Evolutionary conservation across 2,329 filamentous ascomycete species (phyloP), one percentile per base, ranked within the genome.

Genomic region (Paracoccidioides brasiliensis): DNA sequence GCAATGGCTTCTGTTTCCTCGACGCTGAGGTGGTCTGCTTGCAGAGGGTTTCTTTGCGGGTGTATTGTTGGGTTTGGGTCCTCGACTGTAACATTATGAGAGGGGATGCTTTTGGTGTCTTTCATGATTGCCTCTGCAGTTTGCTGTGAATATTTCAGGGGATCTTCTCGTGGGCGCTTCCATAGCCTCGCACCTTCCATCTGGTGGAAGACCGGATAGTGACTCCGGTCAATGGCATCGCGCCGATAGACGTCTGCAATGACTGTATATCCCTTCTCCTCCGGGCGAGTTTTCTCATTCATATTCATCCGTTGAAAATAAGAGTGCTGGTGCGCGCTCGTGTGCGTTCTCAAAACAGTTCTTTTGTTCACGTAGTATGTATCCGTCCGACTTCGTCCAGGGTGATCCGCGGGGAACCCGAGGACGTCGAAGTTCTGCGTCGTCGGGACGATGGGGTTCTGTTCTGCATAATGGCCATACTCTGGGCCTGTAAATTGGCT

Each of bases 181-280:
- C 93, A 98, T 54, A 90, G 85, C 63, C 86, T 80, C 7, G 91
- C 91, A 10, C 90, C 91, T 70, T 98, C 93, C 90, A 97, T 97
- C 74, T 98, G 93, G 72, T 98, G 93, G 71, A 98, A 98, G 57
- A 95, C 83, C 0, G 93, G 93, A 72, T 97, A 97, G 72, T 98
- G 93, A 63, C 85, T 93, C 56, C 88, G 82, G 72, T 98, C 93
- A 65, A 98, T 86, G 56, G 91, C 90, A 79, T 98, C 93, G 61
- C 93, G 81, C 45, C 93, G 83, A 71, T 97, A 98, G 15, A 98
- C 93, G 69, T 98, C 93, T 30, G 91, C 93, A 57, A 86, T 86
- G 67, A 98, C 87, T 38, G 95, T 85, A 68, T 90, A 98, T 3
- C 91, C 93, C 41, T 83, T 79, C 52, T 73, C 62, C 42, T 69